Percentiles rank a stretch among this genome's conserved stretches.
Evolutionary conservation across 352 stramenopile species (phyloP).

Genomic region (Stramenopiles sp.): DNA sequence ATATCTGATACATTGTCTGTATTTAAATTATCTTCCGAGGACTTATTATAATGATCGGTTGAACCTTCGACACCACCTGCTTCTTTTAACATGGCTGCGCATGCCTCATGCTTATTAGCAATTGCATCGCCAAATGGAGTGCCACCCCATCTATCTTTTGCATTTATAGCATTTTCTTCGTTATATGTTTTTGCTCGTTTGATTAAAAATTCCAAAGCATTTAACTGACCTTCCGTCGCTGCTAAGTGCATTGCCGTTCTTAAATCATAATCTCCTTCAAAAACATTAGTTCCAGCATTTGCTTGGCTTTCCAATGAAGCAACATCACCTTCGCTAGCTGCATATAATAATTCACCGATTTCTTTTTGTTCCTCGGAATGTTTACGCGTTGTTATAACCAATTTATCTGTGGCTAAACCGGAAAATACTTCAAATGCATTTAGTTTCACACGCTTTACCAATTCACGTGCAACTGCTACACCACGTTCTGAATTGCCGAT

Average conservation of each 20-base stretch:
- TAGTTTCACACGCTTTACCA: slow-evolving; percentile 19
- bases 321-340: slow-evolving; percentile 16
- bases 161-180: slow-evolving; percentile 29
- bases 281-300: slow-evolving; percentile 5
- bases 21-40: neutral
- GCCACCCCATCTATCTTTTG: slow-evolving; percentile 37
- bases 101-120: neutral
- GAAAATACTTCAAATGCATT: slow-evolving; percentile 25
- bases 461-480: slow-evolving; percentile 22
- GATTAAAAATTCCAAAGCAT: slow-evolving; percentile 30
- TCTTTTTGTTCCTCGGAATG: neutral
- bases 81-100: neutral
- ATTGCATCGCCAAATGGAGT: slow-evolving; percentile 39
- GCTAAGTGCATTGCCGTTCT: slow-evolving; percentile 44
- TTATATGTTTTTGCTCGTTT: slow-evolving; percentile 7
- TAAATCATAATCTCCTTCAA: slow-evolving; percentile 28
- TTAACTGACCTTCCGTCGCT: slow-evolving; percentile 36
- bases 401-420: neutral
- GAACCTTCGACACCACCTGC: neutral
- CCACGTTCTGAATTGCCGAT: slow-evolving; percentile 27
- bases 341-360: slow-evolving; percentile 12
- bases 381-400: slow-evolving; percentile 18
- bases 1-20: neutral
- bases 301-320: slow-evolving; percentile 8
- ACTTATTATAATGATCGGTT: neutral